Percentiles rank a stretch among this genome's conserved stretches.
phyloP scores from a whole-genome alignment of 306 rosid genomes.

The Prunus campanulata region DNA sequence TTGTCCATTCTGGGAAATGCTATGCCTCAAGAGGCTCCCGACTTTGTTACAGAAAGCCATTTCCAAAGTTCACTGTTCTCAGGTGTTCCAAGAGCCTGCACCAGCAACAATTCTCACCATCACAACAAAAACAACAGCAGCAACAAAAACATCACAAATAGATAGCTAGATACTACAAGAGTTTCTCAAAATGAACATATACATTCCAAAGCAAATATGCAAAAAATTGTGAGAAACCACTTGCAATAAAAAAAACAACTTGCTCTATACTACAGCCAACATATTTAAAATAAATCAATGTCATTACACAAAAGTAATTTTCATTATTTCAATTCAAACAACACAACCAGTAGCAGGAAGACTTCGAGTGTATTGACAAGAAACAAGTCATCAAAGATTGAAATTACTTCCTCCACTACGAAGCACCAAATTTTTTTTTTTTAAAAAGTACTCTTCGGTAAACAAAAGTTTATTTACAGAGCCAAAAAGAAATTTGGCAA shows the following conservation, averaged over 20 bases:
- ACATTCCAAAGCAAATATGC: not conserved
- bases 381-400: not conserved
- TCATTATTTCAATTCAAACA: not conserved
- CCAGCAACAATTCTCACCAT: not conserved
- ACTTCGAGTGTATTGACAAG: not conserved
- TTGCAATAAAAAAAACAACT: not conserved
- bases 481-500: no score
- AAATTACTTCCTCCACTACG: not conserved
- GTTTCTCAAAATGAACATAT: not conserved
- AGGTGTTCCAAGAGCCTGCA: not conserved
- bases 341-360: not conserved
- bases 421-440: not conserved
- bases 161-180: not conserved
- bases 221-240: not conserved
- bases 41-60: constrained; percentile 42
- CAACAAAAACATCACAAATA: not conserved
- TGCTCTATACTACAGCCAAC: not conserved
- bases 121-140: not conserved
- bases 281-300: not conserved
- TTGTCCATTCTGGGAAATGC: constrained; percentile 43
- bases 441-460: not conserved
- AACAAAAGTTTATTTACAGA: not conserved
- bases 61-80: not conserved
- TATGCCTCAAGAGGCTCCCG: constrained; percentile 56
- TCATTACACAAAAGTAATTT: no score